A percentile compares a stretch with the other conserved stretches of the same genome.
These are phyloP conservation scores for Vigna hirtella DNA, from an alignment of 306 rosid species.

Conservation along the genomic window DNA sequence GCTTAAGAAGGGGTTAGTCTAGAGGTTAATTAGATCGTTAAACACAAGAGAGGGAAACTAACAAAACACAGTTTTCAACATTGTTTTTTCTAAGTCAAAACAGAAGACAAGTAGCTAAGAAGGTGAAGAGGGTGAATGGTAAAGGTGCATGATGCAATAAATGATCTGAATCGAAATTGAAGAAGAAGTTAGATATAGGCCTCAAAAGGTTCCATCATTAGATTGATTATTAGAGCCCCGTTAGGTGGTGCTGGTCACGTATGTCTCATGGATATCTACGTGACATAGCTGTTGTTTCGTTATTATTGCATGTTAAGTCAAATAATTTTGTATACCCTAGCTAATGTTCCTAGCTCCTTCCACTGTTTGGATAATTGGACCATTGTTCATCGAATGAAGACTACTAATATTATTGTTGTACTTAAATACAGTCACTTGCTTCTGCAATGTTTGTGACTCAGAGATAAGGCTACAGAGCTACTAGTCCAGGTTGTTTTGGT, in stretches of 20 bases:
- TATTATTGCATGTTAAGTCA: constrained; percentile 44
- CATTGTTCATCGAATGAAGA: constrained; percentile 28
- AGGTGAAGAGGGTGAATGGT: neutral
- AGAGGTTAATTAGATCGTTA: constrained; percentile 47
- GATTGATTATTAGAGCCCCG: constrained; percentile 58
- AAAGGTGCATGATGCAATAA: constrained; percentile 37
- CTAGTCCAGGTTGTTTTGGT: constrained; percentile 15
- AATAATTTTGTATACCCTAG: constrained; percentile 37
- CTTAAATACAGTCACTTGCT: constrained; percentile 37
- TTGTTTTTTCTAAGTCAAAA: neutral
- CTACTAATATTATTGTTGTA: constrained; percentile 9
- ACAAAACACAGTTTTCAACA: neutral
- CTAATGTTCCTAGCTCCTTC: constrained; percentile 8
- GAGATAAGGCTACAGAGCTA: constrained; percentile 3
- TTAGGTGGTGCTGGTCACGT: constrained; percentile 83
- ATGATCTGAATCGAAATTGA: constrained; percentile 45
- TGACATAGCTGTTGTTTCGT: constrained; percentile 46
- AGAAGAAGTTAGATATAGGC: constrained; percentile 53
- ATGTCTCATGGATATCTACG: constrained; percentile 58
- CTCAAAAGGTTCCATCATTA: constrained; percentile 65
- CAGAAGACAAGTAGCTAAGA: constrained; percentile 51
- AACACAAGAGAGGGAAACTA: constrained; percentile 50
- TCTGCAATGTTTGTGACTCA: neutral
- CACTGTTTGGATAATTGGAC: constrained; percentile 22
- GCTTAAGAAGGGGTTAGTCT: constrained; percentile 19